phyloP scores from a whole-genome alignment of 768 basidiomycete species.

The Myochromella boudieri region DNA sequence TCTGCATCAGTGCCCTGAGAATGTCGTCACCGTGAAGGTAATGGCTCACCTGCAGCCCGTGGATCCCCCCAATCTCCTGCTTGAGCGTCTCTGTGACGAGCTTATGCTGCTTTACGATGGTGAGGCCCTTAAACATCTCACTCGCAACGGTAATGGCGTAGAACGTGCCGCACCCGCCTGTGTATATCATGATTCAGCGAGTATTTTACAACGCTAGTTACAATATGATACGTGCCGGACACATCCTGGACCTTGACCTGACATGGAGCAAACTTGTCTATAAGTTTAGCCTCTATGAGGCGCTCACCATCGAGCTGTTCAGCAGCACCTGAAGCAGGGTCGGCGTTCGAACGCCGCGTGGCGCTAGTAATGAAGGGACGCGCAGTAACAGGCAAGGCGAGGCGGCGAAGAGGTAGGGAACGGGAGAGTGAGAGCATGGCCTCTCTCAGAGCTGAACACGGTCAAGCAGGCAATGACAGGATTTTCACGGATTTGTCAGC shows the following conservation, averaged over 20 bases:
- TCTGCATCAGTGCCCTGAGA: too few species aligned
- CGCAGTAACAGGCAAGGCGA: constrained; percentile 23
- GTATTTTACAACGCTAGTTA: neutral
- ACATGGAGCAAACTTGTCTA: constrained; percentile 72
- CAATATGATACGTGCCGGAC: constrained; percentile 61
- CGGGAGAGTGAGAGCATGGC: constrained; percentile 33
- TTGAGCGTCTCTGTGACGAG: constrained; percentile 86
- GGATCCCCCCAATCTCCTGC: constrained; percentile 86
- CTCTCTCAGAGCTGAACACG: neutral
- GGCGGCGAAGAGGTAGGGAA: constrained; percentile 21
- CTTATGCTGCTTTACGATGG: constrained; percentile 91
- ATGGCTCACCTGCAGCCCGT: constrained; percentile 87
- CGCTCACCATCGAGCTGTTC: constrained; percentile 57
- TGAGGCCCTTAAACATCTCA: constrained; percentile 78
- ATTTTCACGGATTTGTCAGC: constrained; percentile 9
- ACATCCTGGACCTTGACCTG: constrained; percentile 88
- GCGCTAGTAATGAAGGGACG: constrained; percentile 30
- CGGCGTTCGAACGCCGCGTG: constrained; percentile 17
- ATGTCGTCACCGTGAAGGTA: too few species aligned
- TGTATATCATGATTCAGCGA: neutral
- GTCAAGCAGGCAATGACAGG: neutral
- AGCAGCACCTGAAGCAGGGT: constrained; percentile 13
- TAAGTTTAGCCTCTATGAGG: constrained; percentile 70
- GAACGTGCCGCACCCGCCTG: constrained; percentile 97
- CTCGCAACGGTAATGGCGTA: constrained; percentile 91